These are phyloP conservation scores for Psilocybe azurescens DNA, from an alignment of 768 basidiomycete genomes.

Conservation along the genomic window DNA sequence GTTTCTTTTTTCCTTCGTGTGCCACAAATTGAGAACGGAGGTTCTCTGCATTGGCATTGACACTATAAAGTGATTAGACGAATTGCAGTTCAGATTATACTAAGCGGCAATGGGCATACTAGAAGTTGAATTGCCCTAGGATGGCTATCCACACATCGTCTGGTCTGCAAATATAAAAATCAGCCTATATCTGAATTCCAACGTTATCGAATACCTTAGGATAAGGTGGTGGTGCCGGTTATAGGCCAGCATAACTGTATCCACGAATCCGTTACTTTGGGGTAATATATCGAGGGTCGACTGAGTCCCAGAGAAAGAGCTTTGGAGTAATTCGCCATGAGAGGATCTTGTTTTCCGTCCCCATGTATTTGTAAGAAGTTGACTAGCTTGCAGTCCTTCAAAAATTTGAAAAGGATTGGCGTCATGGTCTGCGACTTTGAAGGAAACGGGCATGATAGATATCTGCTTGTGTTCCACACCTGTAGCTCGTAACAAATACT, in stretches of 20 bases:
- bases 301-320: slow-evolving; percentile 1
- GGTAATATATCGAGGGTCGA: neutral
- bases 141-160: slow-evolving; percentile 46
- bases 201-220: slow-evolving; percentile 2
- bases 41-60: slow-evolving; percentile 30
- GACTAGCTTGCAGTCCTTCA: neutral
- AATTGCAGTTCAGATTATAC: too few relatives aligned
- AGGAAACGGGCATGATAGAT: slow-evolving; percentile 17
- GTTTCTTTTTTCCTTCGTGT: slow-evolving; percentile 35
- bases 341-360: neutral
- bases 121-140: slow-evolving; percentile 40
- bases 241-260: slow-evolving; percentile 18
- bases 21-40: slow-evolving; percentile 38
- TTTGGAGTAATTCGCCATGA: slow-evolving; percentile 1
- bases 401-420: slow-evolving; percentile 1
- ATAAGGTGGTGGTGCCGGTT: slow-evolving; percentile 21
- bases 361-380: slow-evolving; percentile 7
- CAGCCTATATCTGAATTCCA: neutral
- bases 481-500: too few relatives aligned
- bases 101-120: slow-evolving; percentile 11
- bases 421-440: slow-evolving; percentile 10
- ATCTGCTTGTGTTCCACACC: too few relatives aligned
- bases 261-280: slow-evolving; percentile 16
- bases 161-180: slow-evolving; percentile 8
- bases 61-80: slow-evolving; percentile 8